A percentile compares a stretch with the other conserved stretches of the same genome.
Conservation (phyloP, 257 asterid genomes). For the Gentiana dahurica region DNA sequence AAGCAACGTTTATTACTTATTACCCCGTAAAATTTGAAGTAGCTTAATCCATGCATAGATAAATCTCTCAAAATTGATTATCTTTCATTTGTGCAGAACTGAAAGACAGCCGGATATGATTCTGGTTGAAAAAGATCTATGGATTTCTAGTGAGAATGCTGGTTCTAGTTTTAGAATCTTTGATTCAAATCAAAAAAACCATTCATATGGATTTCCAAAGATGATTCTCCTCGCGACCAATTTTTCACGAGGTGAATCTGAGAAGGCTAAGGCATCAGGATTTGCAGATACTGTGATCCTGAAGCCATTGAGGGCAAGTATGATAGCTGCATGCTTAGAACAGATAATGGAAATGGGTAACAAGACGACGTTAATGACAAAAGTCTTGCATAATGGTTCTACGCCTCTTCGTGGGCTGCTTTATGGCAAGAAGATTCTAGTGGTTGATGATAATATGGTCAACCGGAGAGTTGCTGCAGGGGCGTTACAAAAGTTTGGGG, state of each 20-base stretch:
- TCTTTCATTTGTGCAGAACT: conserved; percentile 17
- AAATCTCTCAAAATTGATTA: too few relatives aligned
- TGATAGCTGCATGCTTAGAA: conserved; percentile 81
- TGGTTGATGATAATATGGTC: conserved; percentile 79
- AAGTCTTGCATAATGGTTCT: conserved; percentile 24
- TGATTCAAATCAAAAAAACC: conserved; percentile 47
- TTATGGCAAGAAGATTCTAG: conserved; percentile 70
- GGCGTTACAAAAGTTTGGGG: conserved; percentile 77
- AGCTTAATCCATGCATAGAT: too few relatives aligned
- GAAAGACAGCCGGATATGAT: conserved; percentile 59
- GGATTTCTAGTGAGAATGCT: conserved; percentile 56
- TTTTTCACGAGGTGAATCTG: conserved; percentile 40
- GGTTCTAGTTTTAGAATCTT: conserved; percentile 15
- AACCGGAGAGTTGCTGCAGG: conserved; percentile 95
- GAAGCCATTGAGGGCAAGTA: conserved; percentile 85
- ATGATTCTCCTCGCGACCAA: conserved; percentile 83
- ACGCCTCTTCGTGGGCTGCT: conserved; percentile 45
- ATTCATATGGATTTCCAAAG: conserved; percentile 38
- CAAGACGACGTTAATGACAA: conserved; percentile 28
- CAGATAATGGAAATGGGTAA: conserved; percentile 54
- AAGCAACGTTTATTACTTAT: conserved; percentile 15
- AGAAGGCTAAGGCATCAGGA: conserved; percentile 62
- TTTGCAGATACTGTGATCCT: conserved; percentile 69
- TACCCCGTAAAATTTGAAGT: neutral
- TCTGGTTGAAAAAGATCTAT: conserved; percentile 70